Evolutionary conservation across 108 stramenopile genomes (phyloP).

Genomic region (Cyclotella cryptica): DNA sequence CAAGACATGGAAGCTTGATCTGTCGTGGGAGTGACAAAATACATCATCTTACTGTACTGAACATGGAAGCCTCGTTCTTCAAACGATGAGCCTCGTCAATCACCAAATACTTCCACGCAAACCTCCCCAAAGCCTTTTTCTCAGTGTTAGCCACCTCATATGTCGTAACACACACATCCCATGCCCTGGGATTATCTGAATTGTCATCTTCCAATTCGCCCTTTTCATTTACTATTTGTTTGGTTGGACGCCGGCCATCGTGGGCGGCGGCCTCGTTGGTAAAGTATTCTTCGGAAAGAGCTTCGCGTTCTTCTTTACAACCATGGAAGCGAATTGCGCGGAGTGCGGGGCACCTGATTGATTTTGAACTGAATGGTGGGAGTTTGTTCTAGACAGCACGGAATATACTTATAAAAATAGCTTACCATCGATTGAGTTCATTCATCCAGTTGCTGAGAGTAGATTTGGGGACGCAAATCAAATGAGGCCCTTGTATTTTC

Average conservation of each 20-base stretch:
- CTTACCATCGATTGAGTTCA: slow-evolving; percentile 91
- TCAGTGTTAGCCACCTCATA: slow-evolving; percentile 97
- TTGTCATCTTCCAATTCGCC: slow-evolving; percentile 88
- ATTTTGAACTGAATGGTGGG: neutral
- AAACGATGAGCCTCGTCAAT: slow-evolving; percentile 99
- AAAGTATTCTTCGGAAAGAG: slow-evolving; percentile 79
- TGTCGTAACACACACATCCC: slow-evolving; percentile 97
- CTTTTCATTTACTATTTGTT: slow-evolving; percentile 63
- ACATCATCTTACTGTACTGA: slow-evolving; percentile 42
- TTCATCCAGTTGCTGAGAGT: slow-evolving; percentile 99
- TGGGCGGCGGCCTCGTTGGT: slow-evolving; percentile 82
- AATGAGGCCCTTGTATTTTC: slow-evolving; percentile 86
- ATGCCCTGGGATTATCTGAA: slow-evolving; percentile 81
- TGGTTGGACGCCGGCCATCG: slow-evolving; percentile 76
- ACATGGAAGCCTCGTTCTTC: slow-evolving; percentile 95
- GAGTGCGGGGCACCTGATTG: slow-evolving; percentile 80
- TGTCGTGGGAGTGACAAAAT: neutral
- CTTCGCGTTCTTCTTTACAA: slow-evolving; percentile 84
- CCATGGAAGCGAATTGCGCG: slow-evolving; percentile 93
- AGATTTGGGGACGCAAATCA: slow-evolving; percentile 97
- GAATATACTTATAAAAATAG: neutral
- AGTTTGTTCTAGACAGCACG: neutral
- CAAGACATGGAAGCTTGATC: slow-evolving; percentile 69
- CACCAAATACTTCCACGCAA: slow-evolving; percentile 96
- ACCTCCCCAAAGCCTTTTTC: slow-evolving; percentile 72